phyloP scores from a whole-genome alignment of 179 eudicot species.

The Camellia oleifera region DNA sequence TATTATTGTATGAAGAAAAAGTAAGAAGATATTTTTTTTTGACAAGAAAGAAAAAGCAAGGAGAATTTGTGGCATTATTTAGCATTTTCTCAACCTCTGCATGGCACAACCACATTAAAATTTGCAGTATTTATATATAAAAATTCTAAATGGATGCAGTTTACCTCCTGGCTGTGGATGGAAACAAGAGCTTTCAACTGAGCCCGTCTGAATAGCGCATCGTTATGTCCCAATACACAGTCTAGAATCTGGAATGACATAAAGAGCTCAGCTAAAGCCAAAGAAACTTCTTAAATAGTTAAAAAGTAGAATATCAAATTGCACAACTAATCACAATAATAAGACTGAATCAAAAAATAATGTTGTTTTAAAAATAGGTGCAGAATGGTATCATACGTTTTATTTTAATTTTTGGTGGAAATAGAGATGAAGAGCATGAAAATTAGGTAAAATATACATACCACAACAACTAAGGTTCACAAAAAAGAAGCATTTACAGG shows the following conservation, averaged over 20 bases:
- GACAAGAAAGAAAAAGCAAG: no score
- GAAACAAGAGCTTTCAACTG: conserved; percentile 93
- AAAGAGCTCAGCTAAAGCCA: conserved; percentile 11
- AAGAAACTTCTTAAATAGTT: not conserved
- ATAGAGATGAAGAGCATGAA: no score
- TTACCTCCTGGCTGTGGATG: conserved; percentile 94
- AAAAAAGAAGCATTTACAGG: no score
- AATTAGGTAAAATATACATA: not conserved
- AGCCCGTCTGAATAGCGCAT: conserved; percentile 91
- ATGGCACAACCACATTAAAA: not conserved
- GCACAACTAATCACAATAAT: not conserved
- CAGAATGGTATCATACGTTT: not conserved
- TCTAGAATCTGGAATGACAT: conserved; percentile 64
- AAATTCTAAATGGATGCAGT: not conserved
- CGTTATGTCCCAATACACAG: conserved; percentile 77
- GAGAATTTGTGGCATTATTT: not conserved
- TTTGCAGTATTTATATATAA: not conserved
- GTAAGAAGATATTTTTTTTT: not conserved
- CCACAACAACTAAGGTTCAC: not conserved
- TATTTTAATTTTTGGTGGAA: no score
- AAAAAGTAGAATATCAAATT: conserved; percentile 2
- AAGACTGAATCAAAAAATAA: not conserved
- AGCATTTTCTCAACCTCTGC: not conserved
- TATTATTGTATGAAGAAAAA: not conserved
- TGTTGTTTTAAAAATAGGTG: not conserved